Base-by-base conservation (phyloP, 2,329 filamentous ascomycete genomes). In the Pseudogymnoascus destructans region DNA sequence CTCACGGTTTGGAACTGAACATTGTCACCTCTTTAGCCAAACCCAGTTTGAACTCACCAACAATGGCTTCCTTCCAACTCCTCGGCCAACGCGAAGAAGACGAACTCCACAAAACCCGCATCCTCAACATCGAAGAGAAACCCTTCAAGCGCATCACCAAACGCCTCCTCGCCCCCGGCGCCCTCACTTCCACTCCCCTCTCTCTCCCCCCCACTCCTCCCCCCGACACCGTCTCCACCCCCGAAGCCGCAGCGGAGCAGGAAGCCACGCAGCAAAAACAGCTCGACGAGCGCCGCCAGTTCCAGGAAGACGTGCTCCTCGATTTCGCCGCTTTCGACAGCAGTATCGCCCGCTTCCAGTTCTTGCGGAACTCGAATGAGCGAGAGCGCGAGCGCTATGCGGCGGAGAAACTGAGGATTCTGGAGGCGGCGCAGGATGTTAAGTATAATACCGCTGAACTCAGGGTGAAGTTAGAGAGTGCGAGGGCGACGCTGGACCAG, bases 251-350 rank as follows among this genome's bases (percentile, higher is more conserved):
- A n/a, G 71, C 72, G 3, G 68, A 70, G 15, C 62, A 64, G 40
- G 75, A 75, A 15, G 68, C 71, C 25, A 73, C 78, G 60, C 74
- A 71, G 46, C 74, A 80, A 61, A 77, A 75, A 63, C 73, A 72
- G 64, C 72, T 73, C 6, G 75, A 79, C 62, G 77, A 81, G 64
- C 78, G 85, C 61, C 74, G 78, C n/a, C 79, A 83, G 67, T 86
- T 95, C 66, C 85, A 84, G 61, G 86, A 95, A 69, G 90, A 95
- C 70, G 79, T 95, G 40, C 82, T 86, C 5, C 81, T 95, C 63
- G 92, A 97, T 71, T 93, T 96, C 66, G 86, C 87, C 11, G 84
- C 89, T 15, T 90, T 96, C 64, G 88, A 95, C 70, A 87, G 82
- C 72, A 89, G 84, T 68, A 87, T 96, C 63, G 81, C 87, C 32